Percentiles rank a stretch among this genome's conserved stretches.
These are phyloP conservation scores for Suhomyces canberraensis DNA, from an alignment of 805 yeast genomes.

Conservation along the genomic window DNA sequence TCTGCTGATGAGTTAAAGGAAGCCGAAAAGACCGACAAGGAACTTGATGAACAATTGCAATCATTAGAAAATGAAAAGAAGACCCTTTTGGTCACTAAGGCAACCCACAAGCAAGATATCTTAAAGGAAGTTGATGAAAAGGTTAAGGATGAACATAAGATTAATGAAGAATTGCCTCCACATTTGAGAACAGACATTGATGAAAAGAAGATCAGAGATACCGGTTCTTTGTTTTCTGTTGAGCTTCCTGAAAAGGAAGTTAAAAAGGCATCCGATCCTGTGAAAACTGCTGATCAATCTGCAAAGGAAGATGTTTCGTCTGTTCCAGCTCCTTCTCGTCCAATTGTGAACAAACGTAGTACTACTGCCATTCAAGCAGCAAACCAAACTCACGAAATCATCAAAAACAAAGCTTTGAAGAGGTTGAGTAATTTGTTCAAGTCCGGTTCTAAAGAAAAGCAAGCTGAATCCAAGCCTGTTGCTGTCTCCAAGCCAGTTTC, in stretches of 20 bases:
- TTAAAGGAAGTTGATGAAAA: constrained; percentile 25
- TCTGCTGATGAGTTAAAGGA: constrained; percentile 23
- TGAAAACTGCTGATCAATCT: not conserved
- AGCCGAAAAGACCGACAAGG: constrained; percentile 25
- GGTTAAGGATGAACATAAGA: constrained; percentile 46
- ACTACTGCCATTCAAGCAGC: constrained; percentile 4
- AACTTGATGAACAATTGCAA: constrained; percentile 42
- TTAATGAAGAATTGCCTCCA: constrained; percentile 50
- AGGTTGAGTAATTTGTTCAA: constrained; percentile 20
- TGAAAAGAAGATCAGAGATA: constrained; percentile 35
- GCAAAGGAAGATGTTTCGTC: constrained; percentile 5
- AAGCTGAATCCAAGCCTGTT: constrained; percentile 2
- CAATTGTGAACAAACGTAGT: not conserved
- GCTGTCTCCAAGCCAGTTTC: constrained; percentile 10
- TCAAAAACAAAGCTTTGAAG: constrained; percentile 14
- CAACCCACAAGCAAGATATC: constrained; percentile 32
- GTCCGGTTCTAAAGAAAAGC: not conserved
- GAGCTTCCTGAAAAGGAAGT: constrained; percentile 16
- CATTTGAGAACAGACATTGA: constrained; percentile 42
- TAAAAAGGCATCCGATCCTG: constrained; percentile 12
- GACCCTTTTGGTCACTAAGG: constrained; percentile 35
- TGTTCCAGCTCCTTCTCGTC: not conserved
- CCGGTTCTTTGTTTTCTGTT: constrained; percentile 36
- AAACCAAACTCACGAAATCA: constrained; percentile 3
- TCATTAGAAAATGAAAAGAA: constrained; percentile 40